phyloP scores from a whole-genome alignment of 2,329 filamentous ascomycete species.

The Diplodia intermedia region DNA sequence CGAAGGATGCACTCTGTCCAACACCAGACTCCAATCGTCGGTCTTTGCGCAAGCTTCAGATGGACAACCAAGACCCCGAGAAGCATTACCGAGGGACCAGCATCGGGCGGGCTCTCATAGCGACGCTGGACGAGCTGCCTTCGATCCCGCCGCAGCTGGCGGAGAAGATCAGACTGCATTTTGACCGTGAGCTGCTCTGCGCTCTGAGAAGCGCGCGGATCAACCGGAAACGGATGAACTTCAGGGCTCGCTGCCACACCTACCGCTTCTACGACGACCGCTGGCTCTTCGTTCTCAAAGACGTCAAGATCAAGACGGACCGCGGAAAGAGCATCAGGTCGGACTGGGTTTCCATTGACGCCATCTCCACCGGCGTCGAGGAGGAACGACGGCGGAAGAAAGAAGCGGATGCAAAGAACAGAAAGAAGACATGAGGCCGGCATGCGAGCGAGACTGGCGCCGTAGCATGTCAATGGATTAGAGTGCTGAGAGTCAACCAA shows the following conservation, averaged over 20 bases:
- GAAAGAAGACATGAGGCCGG: neutral
- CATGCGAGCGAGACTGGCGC: neutral
- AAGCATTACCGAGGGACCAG: conserved; percentile 30
- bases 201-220: conserved; percentile 10
- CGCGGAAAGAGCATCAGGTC: conserved; percentile 23
- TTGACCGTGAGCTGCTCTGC: conserved; percentile 24
- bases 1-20: conserved; percentile 15
- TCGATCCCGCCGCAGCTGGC: conserved; percentile 24
- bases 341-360: conserved; percentile 11
- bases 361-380: conserved; percentile 17
- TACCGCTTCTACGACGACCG: conserved; percentile 27
- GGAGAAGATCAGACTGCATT: conserved; percentile 9
- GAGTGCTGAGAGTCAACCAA: conserved; percentile 4
- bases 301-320: conserved; percentile 19
- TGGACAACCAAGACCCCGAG: conserved; percentile 18
- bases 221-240: conserved; percentile 14
- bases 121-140: conserved; percentile 21
- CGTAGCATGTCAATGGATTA: neutral
- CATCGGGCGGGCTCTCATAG: conserved; percentile 26
- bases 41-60: neutral
- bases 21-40: neutral
- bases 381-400: conserved; percentile 3
- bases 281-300: conserved; percentile 22
- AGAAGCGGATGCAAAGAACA: neutral
- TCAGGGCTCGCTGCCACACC: conserved; percentile 29